These are phyloP conservation scores for Plasmodium adleri DNA, from an alignment of 169 alveolate species.

Conservation along the genomic window DNA sequence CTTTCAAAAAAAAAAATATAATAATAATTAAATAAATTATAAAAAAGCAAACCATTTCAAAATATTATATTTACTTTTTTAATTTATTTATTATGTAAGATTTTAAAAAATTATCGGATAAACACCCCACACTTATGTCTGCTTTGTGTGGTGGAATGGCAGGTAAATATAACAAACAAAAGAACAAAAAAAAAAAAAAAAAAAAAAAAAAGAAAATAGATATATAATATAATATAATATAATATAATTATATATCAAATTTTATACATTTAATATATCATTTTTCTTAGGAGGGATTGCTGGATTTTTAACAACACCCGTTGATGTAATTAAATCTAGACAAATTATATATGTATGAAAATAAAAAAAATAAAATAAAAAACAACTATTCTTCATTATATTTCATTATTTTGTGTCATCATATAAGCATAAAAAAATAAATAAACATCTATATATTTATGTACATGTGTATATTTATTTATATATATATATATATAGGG, in stretches of 20 bases:
- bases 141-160: constrained; percentile 69
- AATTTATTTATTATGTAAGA: constrained; percentile 20
- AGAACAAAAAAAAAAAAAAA: background rate
- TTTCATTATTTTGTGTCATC: too few relatives aligned
- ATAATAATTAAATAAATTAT: background rate
- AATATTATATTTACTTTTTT: background rate
- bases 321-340: constrained; percentile 97
- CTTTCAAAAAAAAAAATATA: background rate
- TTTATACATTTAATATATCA: background rate
- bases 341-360: constrained; percentile 93
- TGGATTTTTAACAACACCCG: constrained; percentile 95
- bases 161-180: constrained; percentile 9
- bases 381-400: too few relatives aligned
- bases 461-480: too few relatives aligned
- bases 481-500: constrained; percentile 9
- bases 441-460: too few relatives aligned
- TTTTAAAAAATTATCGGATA: constrained; percentile 24
- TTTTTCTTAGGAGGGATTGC: constrained; percentile 94
- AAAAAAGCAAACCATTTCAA: background rate
- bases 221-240: too few relatives aligned
- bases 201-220: background rate
- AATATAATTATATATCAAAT: too few relatives aligned
- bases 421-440: too few relatives aligned
- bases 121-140: constrained; percentile 26
- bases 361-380: background rate